Conservation (phyloP, 1,284 basidiomycete genomes). For the Apiotrichum porosum region DNA sequence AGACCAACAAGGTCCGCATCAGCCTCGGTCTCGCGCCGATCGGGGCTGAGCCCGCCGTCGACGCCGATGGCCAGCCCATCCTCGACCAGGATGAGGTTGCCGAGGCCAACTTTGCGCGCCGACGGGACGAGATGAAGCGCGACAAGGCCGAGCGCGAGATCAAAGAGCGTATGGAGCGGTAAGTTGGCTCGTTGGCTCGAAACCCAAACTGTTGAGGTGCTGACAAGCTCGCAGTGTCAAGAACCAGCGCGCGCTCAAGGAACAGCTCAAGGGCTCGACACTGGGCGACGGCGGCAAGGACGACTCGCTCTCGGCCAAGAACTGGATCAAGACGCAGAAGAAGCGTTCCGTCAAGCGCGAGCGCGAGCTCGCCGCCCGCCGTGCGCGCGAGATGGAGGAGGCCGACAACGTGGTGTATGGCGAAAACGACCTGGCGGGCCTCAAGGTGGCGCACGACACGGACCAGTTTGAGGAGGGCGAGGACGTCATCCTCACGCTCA, state of each 20-base stretch:
- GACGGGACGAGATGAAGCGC: constrained; percentile 64
- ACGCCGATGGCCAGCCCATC: constrained; percentile 47
- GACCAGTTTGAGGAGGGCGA: constrained; percentile 88
- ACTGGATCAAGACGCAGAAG: constrained; percentile 85
- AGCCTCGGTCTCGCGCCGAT: constrained; percentile 91
- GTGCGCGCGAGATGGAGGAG: constrained; percentile 70
- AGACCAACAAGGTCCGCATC: constrained; percentile 96
- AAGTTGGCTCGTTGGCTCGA: constrained; percentile 57
- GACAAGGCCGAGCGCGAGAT: constrained; percentile 70
- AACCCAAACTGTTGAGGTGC: not conserved
- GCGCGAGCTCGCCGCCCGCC: constrained; percentile 65
- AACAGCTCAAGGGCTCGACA: constrained; percentile 82
- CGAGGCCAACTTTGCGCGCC: constrained; percentile 74
- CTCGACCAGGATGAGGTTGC: constrained; percentile 62
- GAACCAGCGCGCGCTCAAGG: constrained; percentile 62
- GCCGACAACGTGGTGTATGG: constrained; percentile 74
- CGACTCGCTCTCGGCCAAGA: constrained; percentile 57
- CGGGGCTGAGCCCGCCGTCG: constrained; percentile 57
- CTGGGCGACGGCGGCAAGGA: constrained; percentile 72
- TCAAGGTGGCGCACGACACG: constrained; percentile 94
- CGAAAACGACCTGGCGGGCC: constrained; percentile 76
- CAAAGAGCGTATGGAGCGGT: constrained; percentile 80
- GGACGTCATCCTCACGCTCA: constrained; percentile 89
- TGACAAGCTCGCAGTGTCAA: constrained; percentile 8
- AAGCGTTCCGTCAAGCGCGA: constrained; percentile 81